Percentiles rank a stretch among this genome's conserved stretches.
phyloP scores from a whole-genome alignment of 345 rosid species.

The Citropsis articulata region DNA sequence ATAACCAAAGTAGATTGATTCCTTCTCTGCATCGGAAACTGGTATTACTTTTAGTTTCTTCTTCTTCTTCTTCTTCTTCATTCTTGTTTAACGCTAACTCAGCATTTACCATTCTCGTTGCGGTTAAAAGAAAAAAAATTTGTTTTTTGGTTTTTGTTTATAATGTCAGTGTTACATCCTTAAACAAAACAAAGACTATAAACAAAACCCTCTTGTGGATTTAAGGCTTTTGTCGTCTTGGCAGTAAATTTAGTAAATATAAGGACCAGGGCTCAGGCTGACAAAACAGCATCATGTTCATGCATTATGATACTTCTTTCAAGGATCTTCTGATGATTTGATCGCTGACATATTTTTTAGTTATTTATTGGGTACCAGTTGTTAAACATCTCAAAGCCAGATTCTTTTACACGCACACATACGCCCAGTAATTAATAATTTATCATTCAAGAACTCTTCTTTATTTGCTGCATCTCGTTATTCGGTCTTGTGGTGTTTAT shows the following conservation, averaged over 20 bases:
- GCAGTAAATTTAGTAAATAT: background rate
- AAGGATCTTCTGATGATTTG: background rate
- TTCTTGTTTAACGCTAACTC: background rate
- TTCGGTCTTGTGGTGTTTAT: background rate
- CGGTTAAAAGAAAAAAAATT: background rate
- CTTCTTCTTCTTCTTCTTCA: background rate
- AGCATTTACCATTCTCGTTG: background rate
- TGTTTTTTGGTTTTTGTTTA: background rate
- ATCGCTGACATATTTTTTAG: background rate
- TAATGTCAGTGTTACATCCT: background rate
- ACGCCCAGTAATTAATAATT: background rate
- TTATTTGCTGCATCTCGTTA: background rate
- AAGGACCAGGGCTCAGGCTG: background rate
- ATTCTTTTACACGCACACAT: conserved; percentile 19
- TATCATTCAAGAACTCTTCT: conserved; percentile 13
- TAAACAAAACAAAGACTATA: background rate
- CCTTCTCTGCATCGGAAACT: background rate
- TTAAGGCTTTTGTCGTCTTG: background rate
- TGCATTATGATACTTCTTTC: background rate
- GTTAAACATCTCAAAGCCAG: background rate
- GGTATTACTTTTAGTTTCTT: background rate
- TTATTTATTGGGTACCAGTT: background rate
- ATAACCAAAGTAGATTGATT: background rate
- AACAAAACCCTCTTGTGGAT: background rate
- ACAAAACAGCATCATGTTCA: background rate